phyloP scores from a whole-genome alignment of 805 yeast species.

The Suhomyces tanzawaensis region DNA sequence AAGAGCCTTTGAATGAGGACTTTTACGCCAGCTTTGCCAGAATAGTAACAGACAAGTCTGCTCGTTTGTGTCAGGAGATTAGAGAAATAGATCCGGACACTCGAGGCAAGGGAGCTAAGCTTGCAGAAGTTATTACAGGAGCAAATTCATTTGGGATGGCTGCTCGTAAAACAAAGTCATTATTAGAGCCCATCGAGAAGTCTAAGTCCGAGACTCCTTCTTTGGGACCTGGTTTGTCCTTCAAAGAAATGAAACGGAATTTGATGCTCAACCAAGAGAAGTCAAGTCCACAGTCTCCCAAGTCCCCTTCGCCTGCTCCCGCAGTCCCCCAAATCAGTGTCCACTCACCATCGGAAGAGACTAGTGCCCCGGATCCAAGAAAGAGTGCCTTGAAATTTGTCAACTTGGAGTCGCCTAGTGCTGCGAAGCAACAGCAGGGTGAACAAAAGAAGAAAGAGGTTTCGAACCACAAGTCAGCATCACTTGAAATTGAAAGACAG shows the following conservation, averaged over 20 bases:
- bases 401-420: slow-evolving; percentile 17
- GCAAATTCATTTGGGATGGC: slow-evolving; percentile 38
- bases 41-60: slow-evolving; percentile 34
- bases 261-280: slow-evolving; percentile 11
- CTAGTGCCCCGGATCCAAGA: slow-evolving; percentile 17
- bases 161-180: slow-evolving; percentile 43
- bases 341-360: background rate
- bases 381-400: slow-evolving; percentile 32
- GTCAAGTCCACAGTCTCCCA: slow-evolving; percentile 1
- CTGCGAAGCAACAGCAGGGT: slow-evolving; percentile 8
- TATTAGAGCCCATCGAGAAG: slow-evolving; percentile 32
- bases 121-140: slow-evolving; percentile 43
- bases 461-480: slow-evolving; percentile 34
- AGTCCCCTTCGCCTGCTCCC: background rate
- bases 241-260: slow-evolving; percentile 33
- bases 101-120: slow-evolving; percentile 39
- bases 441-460: slow-evolving; percentile 13
- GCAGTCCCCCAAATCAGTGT: slow-evolving; percentile 7
- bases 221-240: slow-evolving; percentile 17
- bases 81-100: slow-evolving; percentile 37
- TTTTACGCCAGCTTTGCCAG: slow-evolving; percentile 27
- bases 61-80: slow-evolving; percentile 34
- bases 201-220: slow-evolving; percentile 1
- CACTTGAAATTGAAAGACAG: slow-evolving; percentile 31
- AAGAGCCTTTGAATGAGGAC: slow-evolving; percentile 20